These are phyloP conservation scores for Aphanomyces stellatus DNA, from an alignment of 352 stramenopile species.

Conservation along the genomic window DNA sequence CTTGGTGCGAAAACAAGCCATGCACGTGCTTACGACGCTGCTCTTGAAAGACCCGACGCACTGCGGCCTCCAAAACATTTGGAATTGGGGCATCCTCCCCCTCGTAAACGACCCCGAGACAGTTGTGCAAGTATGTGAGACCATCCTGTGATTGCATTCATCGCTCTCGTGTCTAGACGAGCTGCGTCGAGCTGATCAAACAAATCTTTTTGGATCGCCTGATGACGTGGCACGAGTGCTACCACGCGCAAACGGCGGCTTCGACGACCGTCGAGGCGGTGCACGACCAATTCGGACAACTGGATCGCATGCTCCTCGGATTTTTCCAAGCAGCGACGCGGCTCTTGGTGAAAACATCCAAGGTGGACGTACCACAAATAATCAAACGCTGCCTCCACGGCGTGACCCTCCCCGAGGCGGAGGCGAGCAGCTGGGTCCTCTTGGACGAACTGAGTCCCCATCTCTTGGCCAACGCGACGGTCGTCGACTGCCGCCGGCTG, in stretches of 20 bases:
- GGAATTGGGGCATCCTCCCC: conserved; percentile 76
- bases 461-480: conserved; percentile 35
- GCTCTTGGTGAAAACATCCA: conserved; percentile 54
- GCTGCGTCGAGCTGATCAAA: conserved; percentile 3
- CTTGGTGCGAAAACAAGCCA: conserved; percentile 67
- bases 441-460: conserved; percentile 65
- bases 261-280: neutral
- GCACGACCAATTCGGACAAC: conserved; percentile 36
- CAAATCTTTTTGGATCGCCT: neutral
- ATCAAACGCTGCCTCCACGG: conserved; percentile 51
- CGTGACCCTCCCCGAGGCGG: conserved; percentile 43
- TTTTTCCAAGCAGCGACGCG: conserved; percentile 66
- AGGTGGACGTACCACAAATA: conserved; percentile 45
- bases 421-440: conserved; percentile 73
- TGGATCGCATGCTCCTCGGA: conserved; percentile 70
- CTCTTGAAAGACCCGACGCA: conserved; percentile 62
- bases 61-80: conserved; percentile 64
- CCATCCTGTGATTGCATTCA: neutral
- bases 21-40: conserved; percentile 72
- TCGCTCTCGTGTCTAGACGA: neutral
- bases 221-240: neutral
- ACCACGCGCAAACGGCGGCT: no score
- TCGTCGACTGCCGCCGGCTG: conserved; percentile 43
- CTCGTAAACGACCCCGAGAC: conserved; percentile 71
- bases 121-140: conserved; percentile 44